These are phyloP conservation scores for Didymella pinodella DNA, from an alignment of 2,329 filamentous ascomycete genomes.

Conservation along the genomic window DNA sequence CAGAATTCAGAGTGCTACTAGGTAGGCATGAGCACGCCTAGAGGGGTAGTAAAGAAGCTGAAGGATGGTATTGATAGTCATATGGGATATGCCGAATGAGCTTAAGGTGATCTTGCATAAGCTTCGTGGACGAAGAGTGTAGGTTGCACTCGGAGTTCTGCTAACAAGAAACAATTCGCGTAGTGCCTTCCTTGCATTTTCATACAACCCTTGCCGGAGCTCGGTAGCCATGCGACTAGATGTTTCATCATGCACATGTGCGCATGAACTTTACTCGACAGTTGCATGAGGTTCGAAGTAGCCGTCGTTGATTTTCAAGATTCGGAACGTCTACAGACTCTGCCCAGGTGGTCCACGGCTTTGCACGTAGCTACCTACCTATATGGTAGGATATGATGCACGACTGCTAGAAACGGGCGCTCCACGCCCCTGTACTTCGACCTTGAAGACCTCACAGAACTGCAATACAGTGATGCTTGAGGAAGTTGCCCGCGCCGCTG, in stretches of 20 bases:
- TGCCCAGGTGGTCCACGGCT: too few species aligned
- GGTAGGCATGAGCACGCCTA: background rate
- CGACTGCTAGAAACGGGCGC: background rate
- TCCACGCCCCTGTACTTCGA: background rate
- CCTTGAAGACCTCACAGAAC: background rate
- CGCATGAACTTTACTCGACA: background rate
- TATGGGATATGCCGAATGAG: background rate
- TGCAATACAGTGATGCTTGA: background rate
- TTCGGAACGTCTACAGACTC: background rate
- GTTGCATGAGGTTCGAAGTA: background rate
- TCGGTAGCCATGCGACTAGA: background rate
- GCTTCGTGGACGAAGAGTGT: background rate
- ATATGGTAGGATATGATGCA: background rate
- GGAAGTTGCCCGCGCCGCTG: slow-evolving; percentile 1
- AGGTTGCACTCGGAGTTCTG: background rate
- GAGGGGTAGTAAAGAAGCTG: background rate
- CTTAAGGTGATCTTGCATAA: background rate
- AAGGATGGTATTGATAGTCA: background rate
- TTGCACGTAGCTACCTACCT: background rate
- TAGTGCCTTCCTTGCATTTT: background rate
- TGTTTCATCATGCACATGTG: background rate
- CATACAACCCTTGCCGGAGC: background rate
- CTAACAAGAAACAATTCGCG: background rate
- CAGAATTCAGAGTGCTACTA: background rate
- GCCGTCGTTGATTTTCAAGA: background rate